Percentiles rank a stretch among this genome's conserved stretches.
Evolutionary conservation across 2,329 filamentous ascomycete genomes (phyloP).

Genomic region (Neonectria neomacrospora): DNA sequence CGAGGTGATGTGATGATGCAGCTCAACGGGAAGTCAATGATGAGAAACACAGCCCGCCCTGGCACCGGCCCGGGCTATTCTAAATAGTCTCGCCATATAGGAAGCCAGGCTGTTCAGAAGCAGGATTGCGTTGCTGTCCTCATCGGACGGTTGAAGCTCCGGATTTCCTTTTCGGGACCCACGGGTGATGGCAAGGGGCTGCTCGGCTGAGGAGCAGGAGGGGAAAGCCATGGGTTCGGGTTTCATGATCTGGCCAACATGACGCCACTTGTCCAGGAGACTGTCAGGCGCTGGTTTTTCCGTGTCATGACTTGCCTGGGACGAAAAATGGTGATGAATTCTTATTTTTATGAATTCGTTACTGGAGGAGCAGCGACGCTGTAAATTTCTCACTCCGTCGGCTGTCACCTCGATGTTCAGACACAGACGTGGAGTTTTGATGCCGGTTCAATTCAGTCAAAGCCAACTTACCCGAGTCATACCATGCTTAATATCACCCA

Average conservation of each 20-base stretch:
- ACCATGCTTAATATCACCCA: neutral
- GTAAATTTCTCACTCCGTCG: neutral
- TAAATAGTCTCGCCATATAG: slow-evolving; percentile 23
- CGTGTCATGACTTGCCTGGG: neutral
- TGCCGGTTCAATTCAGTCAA: neutral
- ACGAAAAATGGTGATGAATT: neutral
- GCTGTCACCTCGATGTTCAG: neutral
- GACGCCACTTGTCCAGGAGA: slow-evolving; percentile 5
- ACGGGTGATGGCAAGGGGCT: slow-evolving; percentile 16
- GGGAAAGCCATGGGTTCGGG: neutral
- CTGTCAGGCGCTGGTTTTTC: neutral
- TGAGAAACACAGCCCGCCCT: neutral
- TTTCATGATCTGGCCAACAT: slow-evolving; percentile 9
- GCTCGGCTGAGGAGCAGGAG: neutral
- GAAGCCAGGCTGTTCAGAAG: slow-evolving; percentile 12
- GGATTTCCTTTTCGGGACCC: slow-evolving; percentile 40
- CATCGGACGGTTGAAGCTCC: slow-evolving; percentile 43
- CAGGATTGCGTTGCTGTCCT: slow-evolving; percentile 40
- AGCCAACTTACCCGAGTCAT: neutral
- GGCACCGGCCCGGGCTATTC: neutral
- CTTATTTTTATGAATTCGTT: neutral
- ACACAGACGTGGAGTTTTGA: no score
- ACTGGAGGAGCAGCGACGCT: no score
- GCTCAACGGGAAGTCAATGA: neutral
- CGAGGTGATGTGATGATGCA: neutral